Base-by-base conservation (phyloP, 1,139 yeast species). In the Sugiyamaella grinbergsii region DNA sequence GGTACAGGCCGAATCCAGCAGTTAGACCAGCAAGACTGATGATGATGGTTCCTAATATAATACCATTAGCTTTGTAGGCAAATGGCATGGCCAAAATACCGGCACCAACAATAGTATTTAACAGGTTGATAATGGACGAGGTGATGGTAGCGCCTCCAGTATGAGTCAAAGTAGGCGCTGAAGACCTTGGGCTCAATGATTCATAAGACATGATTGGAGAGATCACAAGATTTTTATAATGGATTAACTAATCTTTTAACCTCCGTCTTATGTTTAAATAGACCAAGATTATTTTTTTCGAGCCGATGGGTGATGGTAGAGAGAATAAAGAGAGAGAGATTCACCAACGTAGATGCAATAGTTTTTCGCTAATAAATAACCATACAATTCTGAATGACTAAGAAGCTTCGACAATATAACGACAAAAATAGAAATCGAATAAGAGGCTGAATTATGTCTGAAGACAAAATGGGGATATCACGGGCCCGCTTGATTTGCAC, bases 51-150 rank as follows among this genome's bases (percentile, higher is more conserved):
- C 98, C 98, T 29, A 84, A 70, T 1, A 83, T 58, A 2, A 90
- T 67, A 1, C 97, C 96, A 65, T 91, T 95, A n/a, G 91, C 81
- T 50, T 82, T 76, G 67, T 87, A 85, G 0, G 97, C 95, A 62
- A 79, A 84, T 1, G 98, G 98, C 74, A 94, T 84, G 13, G 97
- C 96, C 51, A 93, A 78, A 59, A 93, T 78, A 0, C 98, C 98
- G 0, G 98, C 96, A 2, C 98, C 73, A 18, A 71, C 61, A 49
- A 70, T 71, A 4, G 76, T 72, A 51, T 72, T 72, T 26, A 65
- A 55, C 38, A 71, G 58, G 54, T 71, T 71, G 54, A 70, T 63
- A 31, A 69, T 60, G 11, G 71, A 65, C 16, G 71, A 65, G n/a
- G 60, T 51, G 28, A 54, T 49, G 20, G 67, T 55, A 24, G 63